Conservation (phyloP, 768 basidiomycete genomes). For the Chalciporus pseudorubinellus region DNA sequence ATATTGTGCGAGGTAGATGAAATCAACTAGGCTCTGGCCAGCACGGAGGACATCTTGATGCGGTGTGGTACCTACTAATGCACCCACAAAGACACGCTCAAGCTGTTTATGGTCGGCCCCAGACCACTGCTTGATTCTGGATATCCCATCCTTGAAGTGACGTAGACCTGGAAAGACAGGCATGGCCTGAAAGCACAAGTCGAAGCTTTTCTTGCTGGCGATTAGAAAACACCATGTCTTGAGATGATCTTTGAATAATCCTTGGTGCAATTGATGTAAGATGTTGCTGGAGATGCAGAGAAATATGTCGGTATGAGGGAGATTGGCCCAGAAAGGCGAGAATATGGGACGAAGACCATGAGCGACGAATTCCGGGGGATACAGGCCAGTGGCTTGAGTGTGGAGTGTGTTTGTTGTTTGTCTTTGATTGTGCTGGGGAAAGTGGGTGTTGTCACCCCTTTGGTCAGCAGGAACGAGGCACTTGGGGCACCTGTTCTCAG, state of each 20-base stretch:
- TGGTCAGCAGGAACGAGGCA: background rate
- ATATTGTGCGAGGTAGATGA: constrained; percentile 38
- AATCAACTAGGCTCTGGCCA: constrained; percentile 31
- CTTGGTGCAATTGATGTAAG: constrained; percentile 49
- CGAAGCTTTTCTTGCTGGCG: constrained; percentile 7
- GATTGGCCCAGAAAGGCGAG: constrained; percentile 10
- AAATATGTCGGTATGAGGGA: constrained; percentile 26
- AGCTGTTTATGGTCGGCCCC: constrained; percentile 34
- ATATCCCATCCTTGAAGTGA: constrained; percentile 34
- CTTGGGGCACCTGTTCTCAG: constrained; percentile 8
- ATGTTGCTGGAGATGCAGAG: constrained; percentile 34
- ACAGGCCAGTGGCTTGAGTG: too few relatives aligned
- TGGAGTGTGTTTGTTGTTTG: constrained; percentile 40
- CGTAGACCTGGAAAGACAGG: constrained; percentile 1
- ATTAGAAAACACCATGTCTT: constrained; percentile 33
- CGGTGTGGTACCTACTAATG: background rate
- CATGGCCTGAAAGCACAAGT: constrained; percentile 14
- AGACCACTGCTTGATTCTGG: constrained; percentile 30
- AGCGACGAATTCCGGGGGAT: too few relatives aligned
- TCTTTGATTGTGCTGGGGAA: background rate
- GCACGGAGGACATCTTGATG: background rate
- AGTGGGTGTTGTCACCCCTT: too few relatives aligned
- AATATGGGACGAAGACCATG: constrained; percentile 12
- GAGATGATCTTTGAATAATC: constrained; percentile 44
- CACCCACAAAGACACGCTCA: constrained; percentile 33